phyloP scores from a whole-genome alignment of 73 alveolate species.

The Tetrahymena borealis region DNA sequence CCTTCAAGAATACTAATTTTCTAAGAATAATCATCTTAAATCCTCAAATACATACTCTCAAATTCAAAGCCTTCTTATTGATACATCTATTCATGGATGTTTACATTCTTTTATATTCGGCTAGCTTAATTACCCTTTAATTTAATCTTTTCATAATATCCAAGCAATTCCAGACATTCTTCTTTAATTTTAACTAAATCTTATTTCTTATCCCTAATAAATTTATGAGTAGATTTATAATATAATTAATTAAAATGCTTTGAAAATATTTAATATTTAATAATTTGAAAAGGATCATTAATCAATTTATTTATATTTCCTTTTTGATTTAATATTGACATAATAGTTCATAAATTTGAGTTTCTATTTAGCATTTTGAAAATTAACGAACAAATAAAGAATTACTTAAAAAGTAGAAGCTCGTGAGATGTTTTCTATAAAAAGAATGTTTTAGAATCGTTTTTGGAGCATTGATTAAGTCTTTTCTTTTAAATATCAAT shows the following conservation, averaged over 20 bases:
- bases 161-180: neutral
- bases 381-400: neutral
- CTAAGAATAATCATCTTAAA: neutral
- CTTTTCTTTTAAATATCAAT: neutral
- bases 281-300: no score
- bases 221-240: neutral
- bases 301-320: no score
- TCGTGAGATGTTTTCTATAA: neutral
- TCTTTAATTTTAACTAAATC: neutral
- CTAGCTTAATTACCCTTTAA: neutral
- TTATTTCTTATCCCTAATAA: neutral
- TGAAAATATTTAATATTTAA: no score
- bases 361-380: neutral
- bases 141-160: neutral
- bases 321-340: neutral
- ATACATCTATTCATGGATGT: neutral
- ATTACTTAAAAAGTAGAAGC: neutral
- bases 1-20: neutral
- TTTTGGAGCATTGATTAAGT: neutral
- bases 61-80: neutral
- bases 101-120: neutral
- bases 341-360: neutral
- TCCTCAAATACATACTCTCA: neutral
- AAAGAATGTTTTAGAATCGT: neutral
- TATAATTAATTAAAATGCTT: no score